Conservation (phyloP, 306 rosid species). For the Cercis canadensis region DNA sequence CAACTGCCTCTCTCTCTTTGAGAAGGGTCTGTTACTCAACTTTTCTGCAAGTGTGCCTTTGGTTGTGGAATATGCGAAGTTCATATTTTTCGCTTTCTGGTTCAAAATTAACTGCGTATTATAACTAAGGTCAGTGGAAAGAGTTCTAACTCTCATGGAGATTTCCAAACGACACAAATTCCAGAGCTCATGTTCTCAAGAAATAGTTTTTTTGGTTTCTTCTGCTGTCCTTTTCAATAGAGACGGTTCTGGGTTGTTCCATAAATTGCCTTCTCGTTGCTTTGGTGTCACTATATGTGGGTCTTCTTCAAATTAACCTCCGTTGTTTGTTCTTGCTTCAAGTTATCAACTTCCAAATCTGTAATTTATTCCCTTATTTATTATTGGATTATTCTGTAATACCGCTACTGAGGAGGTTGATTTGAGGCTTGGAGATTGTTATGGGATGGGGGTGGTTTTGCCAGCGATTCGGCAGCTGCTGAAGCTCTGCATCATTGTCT, state of each 20-base stretch:
- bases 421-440: conserved; percentile 39
- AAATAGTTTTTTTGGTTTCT: conserved; percentile 31
- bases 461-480: conserved; percentile 54
- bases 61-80: conserved; percentile 32
- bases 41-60: conserved; percentile 15
- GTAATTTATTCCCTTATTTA: conserved; percentile 39
- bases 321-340: conserved; percentile 65
- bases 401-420: conserved; percentile 39
- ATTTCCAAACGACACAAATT: conserved; percentile 41
- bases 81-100: conserved; percentile 27
- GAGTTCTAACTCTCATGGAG: conserved; percentile 53
- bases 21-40: conserved; percentile 51
- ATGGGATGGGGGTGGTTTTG: conserved; percentile 67
- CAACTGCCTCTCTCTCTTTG: conserved; percentile 52
- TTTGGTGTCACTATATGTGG: conserved; percentile 57
- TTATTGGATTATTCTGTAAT: conserved; percentile 24
- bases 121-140: conserved; percentile 44
- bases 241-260: conserved; percentile 54
- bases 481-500: conserved; percentile 56
- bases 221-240: conserved; percentile 57
- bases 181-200: conserved; percentile 45
- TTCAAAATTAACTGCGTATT: conserved; percentile 41
- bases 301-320: conserved; percentile 51
- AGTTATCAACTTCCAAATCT: conserved; percentile 48
- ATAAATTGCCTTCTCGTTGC: conserved; percentile 54